A percentile compares a stretch with the other conserved stretches of the same genome.
Evolutionary conservation across 2,329 filamentous ascomycete species (phyloP).

Genomic region (Exophiala phaeomuriformis): DNA sequence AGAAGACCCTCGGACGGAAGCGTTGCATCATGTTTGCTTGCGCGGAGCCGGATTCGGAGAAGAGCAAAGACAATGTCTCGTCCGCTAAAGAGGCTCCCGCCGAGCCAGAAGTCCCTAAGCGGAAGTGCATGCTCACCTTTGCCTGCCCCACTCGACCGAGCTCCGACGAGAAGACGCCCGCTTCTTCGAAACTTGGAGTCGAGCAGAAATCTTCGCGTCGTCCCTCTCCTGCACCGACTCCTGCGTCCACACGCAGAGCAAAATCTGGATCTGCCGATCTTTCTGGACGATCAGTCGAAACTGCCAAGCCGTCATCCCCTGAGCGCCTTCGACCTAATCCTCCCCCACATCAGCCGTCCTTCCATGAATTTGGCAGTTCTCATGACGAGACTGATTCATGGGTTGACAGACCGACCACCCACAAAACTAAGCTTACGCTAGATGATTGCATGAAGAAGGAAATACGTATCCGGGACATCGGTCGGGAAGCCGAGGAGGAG

Average conservation of each 20-base stretch:
- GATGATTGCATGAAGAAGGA: constrained; percentile 86
- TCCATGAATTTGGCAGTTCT: constrained; percentile 88
- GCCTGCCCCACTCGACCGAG: constrained; percentile 38
- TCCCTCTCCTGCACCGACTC: constrained; percentile 33
- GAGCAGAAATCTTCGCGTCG: constrained; percentile 30
- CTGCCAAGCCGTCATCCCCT: constrained; percentile 5
- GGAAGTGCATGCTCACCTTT: constrained; percentile 42
- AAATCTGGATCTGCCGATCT: constrained; percentile 12
- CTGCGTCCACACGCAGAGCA: constrained; percentile 12
- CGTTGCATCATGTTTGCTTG: constrained; percentile 92
- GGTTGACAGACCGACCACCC: constrained; percentile 64
- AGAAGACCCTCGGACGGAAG: constrained; percentile 64
- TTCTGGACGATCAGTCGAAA: constrained; percentile 17
- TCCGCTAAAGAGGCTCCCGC: constrained; percentile 30
- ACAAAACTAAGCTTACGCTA: constrained; percentile 69
- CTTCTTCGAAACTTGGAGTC: constrained; percentile 15
- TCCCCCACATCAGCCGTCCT: constrained; percentile 36
- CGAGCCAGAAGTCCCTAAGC: constrained; percentile 33
- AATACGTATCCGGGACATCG: constrained; percentile 75
- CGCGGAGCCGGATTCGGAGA: constrained; percentile 52
- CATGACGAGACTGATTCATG: constrained; percentile 80
- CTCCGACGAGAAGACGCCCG: constrained; percentile 19
- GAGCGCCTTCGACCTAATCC: background rate
- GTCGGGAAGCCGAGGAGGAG: constrained; percentile 86
- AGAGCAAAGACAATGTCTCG: constrained; percentile 32